A percentile compares a stretch with the other conserved stretches of the same genome.
Evolutionary conservation across 2,329 filamentous ascomycete species (phyloP).

Genomic region (Fusarium denticulatum): DNA sequence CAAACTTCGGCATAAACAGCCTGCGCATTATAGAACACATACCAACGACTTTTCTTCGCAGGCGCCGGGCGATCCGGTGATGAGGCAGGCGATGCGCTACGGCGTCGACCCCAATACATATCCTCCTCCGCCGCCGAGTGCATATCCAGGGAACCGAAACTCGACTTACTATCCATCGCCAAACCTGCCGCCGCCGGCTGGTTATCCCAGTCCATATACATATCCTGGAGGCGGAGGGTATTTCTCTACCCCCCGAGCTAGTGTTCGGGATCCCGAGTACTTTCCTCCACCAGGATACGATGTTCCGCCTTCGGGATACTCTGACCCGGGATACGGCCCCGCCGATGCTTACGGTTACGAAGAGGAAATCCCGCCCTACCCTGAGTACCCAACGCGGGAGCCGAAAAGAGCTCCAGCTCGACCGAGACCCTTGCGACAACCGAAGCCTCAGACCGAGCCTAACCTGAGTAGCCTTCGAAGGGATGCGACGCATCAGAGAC

Average conservation of each 20-base stretch:
- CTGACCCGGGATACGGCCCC: neutral
- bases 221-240: neutral
- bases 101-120: neutral
- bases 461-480: neutral
- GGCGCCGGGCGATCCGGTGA: neutral
- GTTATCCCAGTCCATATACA: neutral
- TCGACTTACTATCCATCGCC: neutral
- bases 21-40: neutral
- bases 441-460: neutral
- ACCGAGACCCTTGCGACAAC: neutral
- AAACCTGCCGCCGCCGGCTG: accelerated
- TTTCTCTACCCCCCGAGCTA: neutral
- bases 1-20: neutral
- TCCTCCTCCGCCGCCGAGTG: neutral
- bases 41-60: neutral
- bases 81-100: neutral
- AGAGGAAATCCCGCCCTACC: neutral
- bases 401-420: neutral
- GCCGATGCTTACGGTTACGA: neutral
- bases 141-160: no score
- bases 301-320: neutral
- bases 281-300: neutral
- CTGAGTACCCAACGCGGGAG: neutral
- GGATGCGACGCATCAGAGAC: neutral
- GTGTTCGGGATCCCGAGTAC: neutral